Base-by-base conservation (phyloP, 2,329 filamentous ascomycete genomes). In the Colletotrichum sp. region DNA sequence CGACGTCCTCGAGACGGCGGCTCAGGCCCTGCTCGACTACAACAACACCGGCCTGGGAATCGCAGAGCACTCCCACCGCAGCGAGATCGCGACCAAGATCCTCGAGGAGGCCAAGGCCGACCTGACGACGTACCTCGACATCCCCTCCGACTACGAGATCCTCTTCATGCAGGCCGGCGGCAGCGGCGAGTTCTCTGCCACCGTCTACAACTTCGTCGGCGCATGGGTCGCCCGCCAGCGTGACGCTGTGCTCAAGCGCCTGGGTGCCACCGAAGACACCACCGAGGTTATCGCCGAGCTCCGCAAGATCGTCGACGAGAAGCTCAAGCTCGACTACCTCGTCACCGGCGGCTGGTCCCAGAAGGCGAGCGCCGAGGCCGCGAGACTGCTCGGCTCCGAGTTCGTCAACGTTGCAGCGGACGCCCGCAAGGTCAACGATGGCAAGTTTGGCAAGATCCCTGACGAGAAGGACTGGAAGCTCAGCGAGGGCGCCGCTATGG, bases 1-100 rank as follows among this genome's bases (percentile, higher is more conserved):
- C 14, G 86, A 91, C 6, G 95, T 98, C 26, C 91, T 98, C 66
- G 92, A 97, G 84, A 89, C 89, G 60, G 96, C 95, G 67, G 92
- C 95, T 2, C 84, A 92, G 82, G 94, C 95, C 2, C 92, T 99
- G 6, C 85, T 98, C 78, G 94, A 98, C 88, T 98, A 92, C 88
- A 89, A 96, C 63, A 89, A 91, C 83, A 95, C 92, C 52, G 96
- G 96, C 74, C 90, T 98, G 71, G 96, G 96, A 68, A 76, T 98
- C 59, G 95, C 95, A 78, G 96, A 99, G 85, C 95, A 98, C 83
- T 96, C 94, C 12, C 96, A 99, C 84, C 95, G 96, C 78, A 98
- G 95, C 16, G 89, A 91, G 77, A 90, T 95, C 60, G 96, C 96
- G 30, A 91, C 92, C 78, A 91, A 93, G 77, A 95, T 99, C 81